phyloP scores from a whole-genome alignment of 1,139 yeast genomes.

The Sugiyamaella sp. region DNA sequence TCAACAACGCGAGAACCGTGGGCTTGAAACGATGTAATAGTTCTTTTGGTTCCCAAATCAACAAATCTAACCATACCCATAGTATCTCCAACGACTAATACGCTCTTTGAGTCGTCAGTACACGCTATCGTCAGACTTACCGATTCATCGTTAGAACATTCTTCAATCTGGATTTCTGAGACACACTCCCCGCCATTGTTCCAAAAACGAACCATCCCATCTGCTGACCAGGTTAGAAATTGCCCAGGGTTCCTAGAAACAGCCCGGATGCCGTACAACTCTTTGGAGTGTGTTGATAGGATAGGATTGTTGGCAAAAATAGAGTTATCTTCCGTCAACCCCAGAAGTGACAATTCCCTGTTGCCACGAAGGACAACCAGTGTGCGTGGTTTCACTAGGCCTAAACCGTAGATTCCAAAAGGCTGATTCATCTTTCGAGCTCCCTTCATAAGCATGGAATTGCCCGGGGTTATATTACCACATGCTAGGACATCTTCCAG shows the following conservation, averaged over 20 bases:
- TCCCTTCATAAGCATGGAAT: neutral
- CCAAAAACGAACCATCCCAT: conserved; percentile 35
- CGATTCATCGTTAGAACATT: neutral
- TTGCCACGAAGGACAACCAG: conserved; percentile 17
- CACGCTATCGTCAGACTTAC: conserved; percentile 27
- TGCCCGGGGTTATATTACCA: conserved; percentile 17
- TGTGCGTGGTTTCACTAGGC: neutral
- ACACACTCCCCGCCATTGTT: conserved; percentile 27
- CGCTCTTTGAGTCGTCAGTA: conserved; percentile 9
- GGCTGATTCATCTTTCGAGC: conserved; percentile 1
- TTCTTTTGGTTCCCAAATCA: conserved; percentile 3
- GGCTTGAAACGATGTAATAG: conserved; percentile 30
- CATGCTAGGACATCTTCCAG: conserved; percentile 21
- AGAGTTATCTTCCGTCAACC: neutral
- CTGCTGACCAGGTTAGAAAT: conserved; percentile 38
- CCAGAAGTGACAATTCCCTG: conserved; percentile 20
- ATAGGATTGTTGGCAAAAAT: neutral
- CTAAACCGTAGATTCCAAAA: conserved; percentile 10
- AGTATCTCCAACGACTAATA: conserved; percentile 31
- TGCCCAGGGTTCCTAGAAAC: conserved; percentile 18
- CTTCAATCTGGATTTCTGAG: conserved; percentile 15
- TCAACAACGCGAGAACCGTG: conserved; percentile 37
- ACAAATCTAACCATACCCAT: conserved; percentile 28
- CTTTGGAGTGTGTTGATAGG: conserved; percentile 24
- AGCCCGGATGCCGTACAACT: conserved; percentile 28